Percentiles rank a stretch among this genome's conserved stretches.
Conservation (phyloP, 768 basidiomycete genomes). For the Hygrocybe punicea region DNA sequence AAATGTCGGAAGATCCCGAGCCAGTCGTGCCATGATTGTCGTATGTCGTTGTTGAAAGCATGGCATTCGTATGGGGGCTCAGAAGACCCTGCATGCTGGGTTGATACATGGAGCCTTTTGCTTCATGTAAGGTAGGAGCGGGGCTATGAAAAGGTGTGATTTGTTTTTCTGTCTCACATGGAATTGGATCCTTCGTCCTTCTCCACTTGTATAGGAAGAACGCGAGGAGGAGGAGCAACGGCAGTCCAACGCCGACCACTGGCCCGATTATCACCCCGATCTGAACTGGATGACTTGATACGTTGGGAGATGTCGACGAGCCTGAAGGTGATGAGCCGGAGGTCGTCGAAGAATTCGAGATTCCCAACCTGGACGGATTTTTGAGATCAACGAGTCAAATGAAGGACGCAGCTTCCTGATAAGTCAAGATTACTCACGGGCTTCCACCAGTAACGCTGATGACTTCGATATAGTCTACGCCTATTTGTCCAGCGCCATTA, state of each 20-base stretch:
- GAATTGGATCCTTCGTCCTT: not conserved
- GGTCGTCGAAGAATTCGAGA: too few relatives aligned
- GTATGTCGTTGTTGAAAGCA: too few relatives aligned
- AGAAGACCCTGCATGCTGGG: too few relatives aligned
- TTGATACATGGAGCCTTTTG: too few relatives aligned
- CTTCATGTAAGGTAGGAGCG: too few relatives aligned
- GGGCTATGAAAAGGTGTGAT: not conserved
- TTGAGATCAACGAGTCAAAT: not conserved
- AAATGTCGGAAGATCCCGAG: too few relatives aligned
- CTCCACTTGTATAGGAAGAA: not conserved
- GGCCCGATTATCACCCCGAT: not conserved
- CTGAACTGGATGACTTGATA: not conserved
- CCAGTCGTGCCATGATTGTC: too few relatives aligned
- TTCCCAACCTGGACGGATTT: too few relatives aligned
- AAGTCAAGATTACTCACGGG: not conserved
- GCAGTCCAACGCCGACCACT: not conserved
- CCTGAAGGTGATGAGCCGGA: not conserved
- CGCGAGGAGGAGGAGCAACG: not conserved
- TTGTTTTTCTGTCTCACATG: not conserved
- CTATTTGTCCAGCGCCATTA: not conserved
- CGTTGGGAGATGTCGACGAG: not conserved
- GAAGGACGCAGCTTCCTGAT: too few relatives aligned
- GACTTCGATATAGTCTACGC: conserved; percentile 1
- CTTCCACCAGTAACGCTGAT: not conserved
- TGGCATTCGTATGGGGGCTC: too few relatives aligned